A percentile compares a stretch with the other conserved stretches of the same genome.
Evolutionary conservation across 106 monocot genomes (phyloP).

Genomic region (Acorus gramineus): DNA sequence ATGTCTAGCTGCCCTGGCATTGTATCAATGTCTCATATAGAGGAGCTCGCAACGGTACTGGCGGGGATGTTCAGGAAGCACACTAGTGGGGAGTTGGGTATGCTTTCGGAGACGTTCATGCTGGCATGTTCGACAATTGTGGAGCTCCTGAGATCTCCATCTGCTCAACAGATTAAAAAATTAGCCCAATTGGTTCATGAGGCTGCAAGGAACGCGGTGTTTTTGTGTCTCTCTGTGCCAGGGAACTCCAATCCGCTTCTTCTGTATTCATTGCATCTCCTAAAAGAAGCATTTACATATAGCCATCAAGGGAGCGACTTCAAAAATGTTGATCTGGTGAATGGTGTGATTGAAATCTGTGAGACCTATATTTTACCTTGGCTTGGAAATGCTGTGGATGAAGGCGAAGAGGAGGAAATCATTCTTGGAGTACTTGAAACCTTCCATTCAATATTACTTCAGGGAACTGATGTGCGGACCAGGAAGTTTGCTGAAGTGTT

Average conservation of each 20-base stretch:
- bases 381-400: conserved; percentile 41
- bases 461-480: conserved; percentile 31
- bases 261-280: conserved; percentile 53
- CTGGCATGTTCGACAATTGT: conserved; percentile 56
- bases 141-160: conserved; percentile 60
- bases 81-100: conserved; percentile 34
- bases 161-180: conserved; percentile 44
- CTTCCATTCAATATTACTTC: conserved; percentile 66
- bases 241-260: conserved; percentile 17
- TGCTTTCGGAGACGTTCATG: conserved; percentile 57
- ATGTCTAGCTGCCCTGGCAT: conserved; percentile 52
- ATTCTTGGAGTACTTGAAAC: conserved; percentile 58
- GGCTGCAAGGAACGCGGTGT: conserved; percentile 48
- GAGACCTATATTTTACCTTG: conserved; percentile 59
- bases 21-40: conserved; percentile 59
- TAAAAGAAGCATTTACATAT: conserved; percentile 53
- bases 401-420: conserved; percentile 62
- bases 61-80: conserved; percentile 41
- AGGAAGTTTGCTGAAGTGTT: conserved; percentile 42
- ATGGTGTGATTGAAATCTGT: conserved; percentile 52
- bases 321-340: conserved; percentile 22
- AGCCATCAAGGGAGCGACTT: conserved; percentile 15
- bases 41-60: conserved; percentile 48
- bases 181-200: conserved; percentile 33
- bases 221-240: conserved; percentile 30